Evolutionary conservation across 129 eudicot species (phyloP).

Genomic region (Centella asiatica): DNA sequence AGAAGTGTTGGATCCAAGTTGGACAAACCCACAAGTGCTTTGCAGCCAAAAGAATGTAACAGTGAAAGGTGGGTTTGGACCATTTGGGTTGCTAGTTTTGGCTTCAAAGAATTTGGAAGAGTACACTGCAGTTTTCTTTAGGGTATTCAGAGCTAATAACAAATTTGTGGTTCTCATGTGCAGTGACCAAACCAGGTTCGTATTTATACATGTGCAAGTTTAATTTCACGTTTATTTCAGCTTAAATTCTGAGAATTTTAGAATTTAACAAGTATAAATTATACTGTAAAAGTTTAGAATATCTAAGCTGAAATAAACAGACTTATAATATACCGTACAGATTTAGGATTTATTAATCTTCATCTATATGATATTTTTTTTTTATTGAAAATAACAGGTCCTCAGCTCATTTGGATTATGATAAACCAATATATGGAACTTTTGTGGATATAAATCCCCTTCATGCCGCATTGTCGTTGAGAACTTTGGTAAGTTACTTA

Average conservation of each 20-base stretch:
- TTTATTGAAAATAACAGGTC: no score
- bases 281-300: no score
- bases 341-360: no score
- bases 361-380: no score
- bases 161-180: constrained; percentile 58
- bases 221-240: no score
- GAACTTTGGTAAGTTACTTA: constrained; percentile 44
- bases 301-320: no score
- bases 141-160: constrained; percentile 29
- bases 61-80: constrained; percentile 43
- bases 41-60: constrained; percentile 42
- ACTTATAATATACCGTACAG: no score
- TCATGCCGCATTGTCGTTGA: constrained; percentile 28
- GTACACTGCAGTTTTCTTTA: constrained; percentile 62
- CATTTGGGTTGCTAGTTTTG: constrained; percentile 73
- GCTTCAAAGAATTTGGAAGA: constrained; percentile 60
- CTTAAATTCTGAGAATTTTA: no score
- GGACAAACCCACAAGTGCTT: constrained; percentile 40
- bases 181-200: constrained; percentile 80
- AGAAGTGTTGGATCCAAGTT: constrained; percentile 29
- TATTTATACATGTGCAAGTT: neutral
- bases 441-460: constrained; percentile 38
- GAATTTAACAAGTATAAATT: no score
- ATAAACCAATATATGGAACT: constrained; percentile 40
- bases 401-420: constrained; percentile 12